These are phyloP conservation scores for Trichophyton benhamiae DNA, from an alignment of 2,329 filamentous ascomycete genomes.

Conservation along the genomic window DNA sequence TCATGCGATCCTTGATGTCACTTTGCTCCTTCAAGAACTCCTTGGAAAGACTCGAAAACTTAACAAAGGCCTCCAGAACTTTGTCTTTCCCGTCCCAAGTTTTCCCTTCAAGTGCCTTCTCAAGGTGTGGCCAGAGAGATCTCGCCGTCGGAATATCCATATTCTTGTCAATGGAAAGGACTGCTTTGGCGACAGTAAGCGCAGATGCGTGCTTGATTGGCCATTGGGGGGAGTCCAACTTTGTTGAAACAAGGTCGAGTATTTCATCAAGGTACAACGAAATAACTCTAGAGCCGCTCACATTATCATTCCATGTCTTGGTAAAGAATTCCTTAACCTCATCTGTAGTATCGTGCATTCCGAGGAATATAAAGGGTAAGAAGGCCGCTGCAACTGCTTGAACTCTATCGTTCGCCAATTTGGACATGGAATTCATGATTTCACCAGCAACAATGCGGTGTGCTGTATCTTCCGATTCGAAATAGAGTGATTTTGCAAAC, in stretches of 20 bases:
- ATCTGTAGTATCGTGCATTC: conserved; percentile 71
- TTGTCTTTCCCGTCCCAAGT: conserved; percentile 88
- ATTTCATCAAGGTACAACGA: conserved; percentile 79
- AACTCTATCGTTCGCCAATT: conserved; percentile 81
- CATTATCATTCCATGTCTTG: conserved; percentile 82
- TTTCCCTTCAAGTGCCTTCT: conserved; percentile 72
- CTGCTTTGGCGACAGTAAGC: conserved; percentile 62
- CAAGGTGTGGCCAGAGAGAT: conserved; percentile 68
- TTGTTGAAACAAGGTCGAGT: conserved; percentile 50
- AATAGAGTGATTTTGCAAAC: conserved; percentile 59
- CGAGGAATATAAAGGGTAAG: conserved; percentile 78
- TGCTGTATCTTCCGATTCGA: conserved; percentile 64
- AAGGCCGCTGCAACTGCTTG: conserved; percentile 60
- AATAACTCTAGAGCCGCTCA: conserved; percentile 70
- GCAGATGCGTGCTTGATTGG: conserved; percentile 79
- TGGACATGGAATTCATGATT: conserved; percentile 69
- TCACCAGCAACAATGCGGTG: conserved; percentile 67
- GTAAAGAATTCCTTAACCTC: conserved; percentile 68
- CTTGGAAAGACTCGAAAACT: conserved; percentile 57
- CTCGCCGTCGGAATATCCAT: background rate
- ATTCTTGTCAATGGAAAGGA: conserved; percentile 22
- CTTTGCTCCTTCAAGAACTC: conserved; percentile 45
- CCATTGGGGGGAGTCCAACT: conserved; percentile 75
- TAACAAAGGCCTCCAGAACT: conserved; percentile 65
- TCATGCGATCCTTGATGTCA: conserved; percentile 54